Conservation (phyloP, 495 filamentous ascomycete genomes). For the Penicillium egyptiacum region DNA sequence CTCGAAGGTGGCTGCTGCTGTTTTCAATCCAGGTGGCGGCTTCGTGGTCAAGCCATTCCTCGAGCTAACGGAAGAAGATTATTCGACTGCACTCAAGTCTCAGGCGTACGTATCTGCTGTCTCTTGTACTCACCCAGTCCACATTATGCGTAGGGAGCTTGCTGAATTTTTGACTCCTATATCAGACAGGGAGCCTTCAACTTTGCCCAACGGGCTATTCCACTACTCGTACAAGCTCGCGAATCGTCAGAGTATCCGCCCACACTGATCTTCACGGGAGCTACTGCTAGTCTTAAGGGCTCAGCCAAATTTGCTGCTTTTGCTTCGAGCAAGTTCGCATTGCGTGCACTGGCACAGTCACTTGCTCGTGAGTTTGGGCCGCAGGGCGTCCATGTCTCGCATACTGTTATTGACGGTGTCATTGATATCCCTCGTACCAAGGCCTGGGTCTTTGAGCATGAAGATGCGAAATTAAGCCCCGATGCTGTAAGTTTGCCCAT, state of each 20-base stretch:
- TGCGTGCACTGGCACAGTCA: conserved; percentile 72
- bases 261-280: conserved; percentile 81
- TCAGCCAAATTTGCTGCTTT: conserved; percentile 70
- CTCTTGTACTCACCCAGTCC: too few relatives aligned
- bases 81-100: conserved; percentile 52
- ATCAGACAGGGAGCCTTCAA: conserved; percentile 69
- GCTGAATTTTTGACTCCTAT: not conserved
- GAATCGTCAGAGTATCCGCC: conserved; percentile 59
- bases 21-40: conserved; percentile 77
- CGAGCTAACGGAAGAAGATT: conserved; percentile 67
- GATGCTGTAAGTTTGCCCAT: conserved; percentile 62
- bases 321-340: conserved; percentile 77
- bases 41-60: conserved; percentile 80
- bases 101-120: conserved; percentile 57
- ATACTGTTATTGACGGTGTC: conserved; percentile 82
- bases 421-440: conserved; percentile 81
- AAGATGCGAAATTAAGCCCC: conserved; percentile 75
- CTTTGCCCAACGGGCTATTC: conserved; percentile 73
- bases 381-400: conserved; percentile 82
- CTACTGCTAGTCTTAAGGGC: conserved; percentile 77
- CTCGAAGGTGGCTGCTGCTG: conserved; percentile 63
- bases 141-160: not conserved
- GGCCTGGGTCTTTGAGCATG: conserved; percentile 55
- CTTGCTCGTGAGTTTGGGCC: conserved; percentile 88
- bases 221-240: conserved; percentile 64